Evolutionary conservation across 257 asterid species (phyloP), one percentile per base, ranked within the genome.

Genomic region (Capsicum baccatum): DNA sequence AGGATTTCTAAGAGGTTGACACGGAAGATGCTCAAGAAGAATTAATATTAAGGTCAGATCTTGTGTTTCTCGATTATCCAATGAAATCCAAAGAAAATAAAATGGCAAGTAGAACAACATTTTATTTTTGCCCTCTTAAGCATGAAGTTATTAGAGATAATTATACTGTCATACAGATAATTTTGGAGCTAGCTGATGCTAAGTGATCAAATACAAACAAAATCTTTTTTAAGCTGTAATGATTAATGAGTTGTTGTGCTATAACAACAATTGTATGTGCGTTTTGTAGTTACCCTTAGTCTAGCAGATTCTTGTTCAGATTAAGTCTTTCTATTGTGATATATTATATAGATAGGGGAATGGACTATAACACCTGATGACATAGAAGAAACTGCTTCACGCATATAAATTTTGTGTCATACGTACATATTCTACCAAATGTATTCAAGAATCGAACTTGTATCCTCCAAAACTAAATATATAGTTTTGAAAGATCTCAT

Each of bases 1-100:
- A 88, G 2, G 93, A 90, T 66, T 79, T 66, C 60, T 16, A 87
- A 21, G 87, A 86, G 82, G 84, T 4, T 6, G 86, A 85, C 21
- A 1, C 13, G 21, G 62, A 50, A 76, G 60, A 21, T 76, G 62
- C 81, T 74, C 33, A 50, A 50, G 62, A 50, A 74, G 13, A 47
- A 74, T 74, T 4, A 50, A 50, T 74, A 21, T 74, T 21, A 50
- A 74, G 81, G 13, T 74, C 81, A 44, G 48, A 44, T 44, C 26
- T 48, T 33, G 74, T 67, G 74, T 19, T 37, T 35, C 19, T 35
- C 6, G 74, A 47, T 67, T 12, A 67, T 67, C 26, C 26, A 66
- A 2, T 66, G 47, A 66, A 67, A n/a, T 67, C 74, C 74, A 48
- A 13, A 35, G 9, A 67, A 67, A 48, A 44, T 4, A 44, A 44